These are phyloP conservation scores for Psilocybe sp. DNA, from an alignment of 768 basidiomycete genomes.

Conservation along the genomic window DNA sequence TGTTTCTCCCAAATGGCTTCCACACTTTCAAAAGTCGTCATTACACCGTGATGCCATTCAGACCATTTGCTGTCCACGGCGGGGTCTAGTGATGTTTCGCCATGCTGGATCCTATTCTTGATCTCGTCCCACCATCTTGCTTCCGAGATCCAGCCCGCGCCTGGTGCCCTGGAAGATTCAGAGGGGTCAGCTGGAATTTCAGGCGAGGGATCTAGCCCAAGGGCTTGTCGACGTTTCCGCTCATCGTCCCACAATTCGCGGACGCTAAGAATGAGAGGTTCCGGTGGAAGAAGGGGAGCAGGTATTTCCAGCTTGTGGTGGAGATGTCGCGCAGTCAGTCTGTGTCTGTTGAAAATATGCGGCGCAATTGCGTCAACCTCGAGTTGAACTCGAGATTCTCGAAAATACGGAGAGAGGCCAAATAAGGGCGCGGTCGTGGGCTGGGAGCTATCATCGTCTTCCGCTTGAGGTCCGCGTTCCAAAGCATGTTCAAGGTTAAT, in stretches of 20 bases:
- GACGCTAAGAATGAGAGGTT: constrained; percentile 83
- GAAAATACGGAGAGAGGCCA: constrained; percentile 54
- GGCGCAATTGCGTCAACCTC: constrained; percentile 83
- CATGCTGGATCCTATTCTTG: constrained; percentile 54
- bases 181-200: constrained; percentile 70
- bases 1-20: constrained; percentile 80
- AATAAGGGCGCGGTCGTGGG: constrained; percentile 26
- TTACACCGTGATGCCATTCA: constrained; percentile 70
- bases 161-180: constrained; percentile 54
- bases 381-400: constrained; percentile 65
- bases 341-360: constrained; percentile 83
- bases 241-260: constrained; percentile 98
- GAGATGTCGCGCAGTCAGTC: constrained; percentile 57
- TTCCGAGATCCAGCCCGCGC: constrained; percentile 70
- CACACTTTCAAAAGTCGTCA: constrained; percentile 88
- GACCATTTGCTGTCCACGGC: constrained; percentile 9
- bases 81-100: constrained; percentile 17
- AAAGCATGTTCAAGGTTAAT: constrained; percentile 71
- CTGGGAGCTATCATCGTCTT: constrained; percentile 26
- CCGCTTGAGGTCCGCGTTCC: constrained; percentile 42
- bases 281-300: constrained; percentile 44
- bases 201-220: constrained; percentile 72
- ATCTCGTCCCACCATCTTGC: constrained; percentile 77
- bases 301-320: constrained; percentile 72
- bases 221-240: constrained; percentile 62